Conservation (phyloP, 2,329 filamentous ascomycete genomes). For the Escovopsis weberi region DNA sequence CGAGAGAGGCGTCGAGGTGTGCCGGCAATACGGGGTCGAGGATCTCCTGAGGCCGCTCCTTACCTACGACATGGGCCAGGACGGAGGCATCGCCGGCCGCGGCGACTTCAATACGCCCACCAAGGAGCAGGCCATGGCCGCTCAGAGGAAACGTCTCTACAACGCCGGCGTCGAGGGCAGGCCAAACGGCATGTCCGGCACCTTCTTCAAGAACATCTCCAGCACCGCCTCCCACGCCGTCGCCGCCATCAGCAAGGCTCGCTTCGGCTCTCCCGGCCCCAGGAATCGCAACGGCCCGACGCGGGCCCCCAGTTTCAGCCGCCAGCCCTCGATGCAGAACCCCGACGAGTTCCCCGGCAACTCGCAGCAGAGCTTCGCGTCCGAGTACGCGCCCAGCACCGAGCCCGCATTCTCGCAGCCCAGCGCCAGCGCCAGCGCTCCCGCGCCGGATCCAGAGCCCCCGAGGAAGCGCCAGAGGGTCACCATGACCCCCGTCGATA, state of each 20-base stretch:
- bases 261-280: conserved; percentile 75
- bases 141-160: conserved; percentile 83
- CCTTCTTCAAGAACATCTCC: conserved; percentile 96
- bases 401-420: conserved; percentile 26
- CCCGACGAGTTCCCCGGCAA: conserved; percentile 51
- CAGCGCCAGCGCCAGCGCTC: conserved; percentile 17
- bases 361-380: conserved; percentile 73
- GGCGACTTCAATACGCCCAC: conserved; percentile 85
- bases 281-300: conserved; percentile 49
- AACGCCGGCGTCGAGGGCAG: conserved; percentile 53
- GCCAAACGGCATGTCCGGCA: conserved; percentile 55
- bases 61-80: conserved; percentile 67
- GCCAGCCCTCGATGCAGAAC: conserved; percentile 58
- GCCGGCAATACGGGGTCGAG: conserved; percentile 64
- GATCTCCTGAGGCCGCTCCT: conserved; percentile 60
- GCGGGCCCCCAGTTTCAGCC: conserved; percentile 53
- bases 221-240: conserved; percentile 85
- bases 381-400: conserved; percentile 63
- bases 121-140: conserved; percentile 97
- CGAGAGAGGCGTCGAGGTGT: conserved; percentile 82
- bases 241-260: conserved; percentile 89
- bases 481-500: conserved; percentile 39
- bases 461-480: conserved; percentile 64
- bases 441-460: conserved; percentile 51
- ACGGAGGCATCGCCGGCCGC: conserved; percentile 55